Evolutionary conservation across 768 basidiomycete species (phyloP).

Genomic region (Podaxis sp.): DNA sequence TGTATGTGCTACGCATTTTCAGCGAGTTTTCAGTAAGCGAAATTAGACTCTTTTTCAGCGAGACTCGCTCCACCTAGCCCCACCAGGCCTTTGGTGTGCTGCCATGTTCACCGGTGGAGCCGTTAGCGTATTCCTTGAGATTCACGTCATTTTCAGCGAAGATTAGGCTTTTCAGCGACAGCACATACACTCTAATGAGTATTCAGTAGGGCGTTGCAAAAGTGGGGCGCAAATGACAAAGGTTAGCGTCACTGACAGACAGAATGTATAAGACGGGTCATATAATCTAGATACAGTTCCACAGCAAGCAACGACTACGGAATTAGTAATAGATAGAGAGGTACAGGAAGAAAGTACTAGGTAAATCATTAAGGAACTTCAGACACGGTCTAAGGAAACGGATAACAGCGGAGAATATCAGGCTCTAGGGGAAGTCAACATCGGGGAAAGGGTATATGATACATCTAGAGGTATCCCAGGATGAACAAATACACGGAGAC

Average conservation of each 20-base stretch:
- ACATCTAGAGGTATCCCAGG: constrained; percentile 1
- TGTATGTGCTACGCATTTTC: no score
- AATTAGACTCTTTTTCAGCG: no score
- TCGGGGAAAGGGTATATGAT: constrained; percentile 2
- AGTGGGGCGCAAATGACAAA: not conserved
- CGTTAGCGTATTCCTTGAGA: no score
- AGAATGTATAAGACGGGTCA: not conserved
- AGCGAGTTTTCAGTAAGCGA: no score
- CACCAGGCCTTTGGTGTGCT: no score
- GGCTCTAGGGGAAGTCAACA: not conserved
- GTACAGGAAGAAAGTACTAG: not conserved
- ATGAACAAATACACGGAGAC: not conserved
- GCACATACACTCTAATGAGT: no score
- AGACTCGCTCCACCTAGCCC: no score
- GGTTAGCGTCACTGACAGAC: no score
- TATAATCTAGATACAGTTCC: not conserved
- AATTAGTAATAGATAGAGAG: not conserved
- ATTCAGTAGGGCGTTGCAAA: not conserved
- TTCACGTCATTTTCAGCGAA: no score
- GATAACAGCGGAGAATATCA: not conserved
- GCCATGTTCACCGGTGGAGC: no score
- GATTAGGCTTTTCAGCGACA: no score
- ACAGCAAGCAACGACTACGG: not conserved
- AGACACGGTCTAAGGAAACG: not conserved
- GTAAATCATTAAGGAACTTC: not conserved